A percentile compares a stretch with the other conserved stretches of the same genome.
These are phyloP conservation scores for Cercospora sesami DNA, from an alignment of 2,329 filamentous ascomycete genomes.

Conservation along the genomic window DNA sequence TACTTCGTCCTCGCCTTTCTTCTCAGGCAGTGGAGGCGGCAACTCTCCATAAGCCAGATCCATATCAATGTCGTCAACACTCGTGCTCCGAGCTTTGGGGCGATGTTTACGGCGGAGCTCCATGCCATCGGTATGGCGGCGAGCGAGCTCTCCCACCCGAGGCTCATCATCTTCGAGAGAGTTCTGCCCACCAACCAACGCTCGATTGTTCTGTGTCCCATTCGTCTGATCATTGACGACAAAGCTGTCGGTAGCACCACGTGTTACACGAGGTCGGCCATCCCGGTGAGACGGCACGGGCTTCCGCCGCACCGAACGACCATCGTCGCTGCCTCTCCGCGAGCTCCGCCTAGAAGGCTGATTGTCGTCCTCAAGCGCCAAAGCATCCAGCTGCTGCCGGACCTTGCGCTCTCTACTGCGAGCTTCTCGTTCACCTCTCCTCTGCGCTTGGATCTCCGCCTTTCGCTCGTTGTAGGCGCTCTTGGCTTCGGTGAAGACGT, in stretches of 20 bases:
- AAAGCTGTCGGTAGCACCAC: constrained; percentile 50
- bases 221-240: constrained; percentile 42
- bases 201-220: not conserved
- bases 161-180: constrained; percentile 28
- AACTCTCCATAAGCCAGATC: constrained; percentile 86
- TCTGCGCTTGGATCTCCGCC: constrained; percentile 72
- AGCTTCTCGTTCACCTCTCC: constrained; percentile 56
- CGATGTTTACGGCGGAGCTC: constrained; percentile 18
- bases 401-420: constrained; percentile 54
- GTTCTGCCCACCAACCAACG: not conserved
- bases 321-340: constrained; percentile 32
- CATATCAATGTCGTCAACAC: constrained; percentile 70
- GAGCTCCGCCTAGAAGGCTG: constrained; percentile 32
- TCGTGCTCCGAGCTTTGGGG: constrained; percentile 40
- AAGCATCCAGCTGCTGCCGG: constrained; percentile 57
- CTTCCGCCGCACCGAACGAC: constrained; percentile 28
- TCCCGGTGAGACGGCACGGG: constrained; percentile 26
- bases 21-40: constrained; percentile 63
- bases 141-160: constrained; percentile 43
- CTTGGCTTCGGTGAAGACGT: constrained; percentile 89
- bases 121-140: constrained; percentile 47
- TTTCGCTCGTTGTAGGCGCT: constrained; percentile 86
- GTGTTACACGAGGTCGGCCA: constrained; percentile 43
- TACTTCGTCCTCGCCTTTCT: constrained; percentile 40
- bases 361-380: constrained; percentile 50